phyloP scores from a whole-genome alignment of 352 stramenopile genomes.

The Globisporangium spiculum region DNA sequence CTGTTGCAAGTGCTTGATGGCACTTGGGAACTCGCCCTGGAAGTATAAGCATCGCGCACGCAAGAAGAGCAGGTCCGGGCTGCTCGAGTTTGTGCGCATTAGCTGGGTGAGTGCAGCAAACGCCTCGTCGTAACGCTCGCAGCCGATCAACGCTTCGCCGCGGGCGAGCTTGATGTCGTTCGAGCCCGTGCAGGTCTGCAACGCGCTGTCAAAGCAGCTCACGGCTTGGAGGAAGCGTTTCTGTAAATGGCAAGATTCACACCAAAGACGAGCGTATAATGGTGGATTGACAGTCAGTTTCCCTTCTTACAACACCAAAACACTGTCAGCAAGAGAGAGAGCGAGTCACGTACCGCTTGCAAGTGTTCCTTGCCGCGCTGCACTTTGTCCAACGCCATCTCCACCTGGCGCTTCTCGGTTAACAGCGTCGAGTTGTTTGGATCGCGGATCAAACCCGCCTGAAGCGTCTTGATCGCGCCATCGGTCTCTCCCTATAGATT shows the following conservation, averaged over 20 bases:
- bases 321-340: background rate
- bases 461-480: slow-evolving; percentile 71
- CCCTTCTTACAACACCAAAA: background rate
- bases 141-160: slow-evolving; percentile 71
- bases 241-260: slow-evolving; percentile 16
- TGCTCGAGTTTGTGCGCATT: slow-evolving; percentile 82
- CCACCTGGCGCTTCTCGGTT: slow-evolving; percentile 70
- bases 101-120: slow-evolving; percentile 80
- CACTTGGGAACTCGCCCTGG: slow-evolving; percentile 91
- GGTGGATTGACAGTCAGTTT: background rate
- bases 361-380: slow-evolving; percentile 69
- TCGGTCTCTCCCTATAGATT: slow-evolving; percentile 59
- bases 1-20: slow-evolving; percentile 92
- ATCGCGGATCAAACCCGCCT: slow-evolving; percentile 65
- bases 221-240: slow-evolving; percentile 68
- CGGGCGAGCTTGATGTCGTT: slow-evolving; percentile 71
- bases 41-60: slow-evolving; percentile 89
- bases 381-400: slow-evolving; percentile 82
- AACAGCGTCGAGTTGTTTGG: slow-evolving; percentile 78
- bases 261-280: background rate
- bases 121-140: slow-evolving; percentile 79
- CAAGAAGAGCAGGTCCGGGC: slow-evolving; percentile 81
- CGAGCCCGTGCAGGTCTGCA: slow-evolving; percentile 64
- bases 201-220: slow-evolving; percentile 64
- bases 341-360: slow-evolving; percentile 36